These are phyloP conservation scores for Mycoemilia scoparia DNA, from an alignment of 192 early-diverging fungal species.

Conservation along the genomic window DNA sequence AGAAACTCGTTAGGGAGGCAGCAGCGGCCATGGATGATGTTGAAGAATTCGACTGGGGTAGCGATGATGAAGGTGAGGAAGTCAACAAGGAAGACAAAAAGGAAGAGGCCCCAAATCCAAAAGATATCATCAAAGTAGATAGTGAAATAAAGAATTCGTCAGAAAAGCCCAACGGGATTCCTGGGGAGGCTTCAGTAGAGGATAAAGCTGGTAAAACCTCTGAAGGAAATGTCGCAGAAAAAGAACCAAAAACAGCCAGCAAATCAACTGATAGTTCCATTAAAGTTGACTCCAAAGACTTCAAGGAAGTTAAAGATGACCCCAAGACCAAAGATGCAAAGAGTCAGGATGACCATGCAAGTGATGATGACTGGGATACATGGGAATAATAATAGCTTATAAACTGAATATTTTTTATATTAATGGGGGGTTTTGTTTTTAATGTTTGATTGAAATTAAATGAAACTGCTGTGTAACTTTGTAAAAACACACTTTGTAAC, in stretches of 20 bases:
- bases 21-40: constrained; percentile 17
- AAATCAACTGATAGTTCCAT: too few relatives aligned
- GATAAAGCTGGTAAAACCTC: too few relatives aligned
- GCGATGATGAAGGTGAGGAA: constrained; percentile 10
- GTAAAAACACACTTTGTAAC: too few relatives aligned
- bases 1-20: constrained; percentile 24
- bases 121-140: background rate
- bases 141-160: background rate
- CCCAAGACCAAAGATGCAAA: constrained; percentile 4
- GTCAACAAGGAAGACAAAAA: background rate
- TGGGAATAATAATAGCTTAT: constrained; percentile 14
- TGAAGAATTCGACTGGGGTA: constrained; percentile 26
- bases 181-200: too few relatives aligned
- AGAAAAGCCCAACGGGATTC: constrained; percentile 2
- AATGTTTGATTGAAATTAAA: too few relatives aligned
- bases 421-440: too few relatives aligned
- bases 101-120: constrained; percentile 1
- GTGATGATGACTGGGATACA: constrained; percentile 21
- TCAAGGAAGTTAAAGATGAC: background rate
- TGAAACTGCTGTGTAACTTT: too few relatives aligned
- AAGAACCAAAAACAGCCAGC: too few relatives aligned
- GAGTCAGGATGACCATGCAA: too few relatives aligned
- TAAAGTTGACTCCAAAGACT: background rate
- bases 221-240: too few relatives aligned
- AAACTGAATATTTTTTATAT: too few relatives aligned